Conservation (phyloP, 2,329 filamentous ascomycete species). For the Podosphaera fusca region DNA sequence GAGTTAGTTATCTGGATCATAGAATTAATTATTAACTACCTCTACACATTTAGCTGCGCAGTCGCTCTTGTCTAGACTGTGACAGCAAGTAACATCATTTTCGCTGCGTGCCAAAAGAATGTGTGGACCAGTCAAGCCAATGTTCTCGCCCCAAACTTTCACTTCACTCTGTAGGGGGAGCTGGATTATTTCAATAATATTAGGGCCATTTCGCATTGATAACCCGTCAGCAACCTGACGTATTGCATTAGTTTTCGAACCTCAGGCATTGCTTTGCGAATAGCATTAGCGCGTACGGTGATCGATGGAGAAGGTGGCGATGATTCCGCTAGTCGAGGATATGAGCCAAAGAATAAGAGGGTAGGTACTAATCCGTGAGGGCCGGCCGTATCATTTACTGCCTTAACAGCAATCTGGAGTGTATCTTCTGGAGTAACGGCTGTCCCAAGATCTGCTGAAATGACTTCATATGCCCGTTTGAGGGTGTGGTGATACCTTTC, state of each 20-base stretch:
- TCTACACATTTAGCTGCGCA: no score
- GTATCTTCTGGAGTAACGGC: neutral
- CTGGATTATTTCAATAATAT: neutral
- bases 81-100: neutral
- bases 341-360: neutral
- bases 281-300: slow-evolving; percentile 1
- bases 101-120: neutral
- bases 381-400: neutral
- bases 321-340: neutral
- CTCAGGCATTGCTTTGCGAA: neutral
- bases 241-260: slow-evolving; percentile 1
- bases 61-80: no score
- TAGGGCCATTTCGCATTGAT: neutral
- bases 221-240: slow-evolving; percentile 1
- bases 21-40: no score
- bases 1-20: no score
- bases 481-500: neutral
- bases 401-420: neutral
- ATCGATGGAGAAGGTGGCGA: neutral
- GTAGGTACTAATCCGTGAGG: neutral
- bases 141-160: neutral
- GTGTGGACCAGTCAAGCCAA: neutral
- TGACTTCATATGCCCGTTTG: neutral
- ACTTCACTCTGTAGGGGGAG: neutral
- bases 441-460: neutral